A percentile compares a stretch with the other conserved stretches of the same genome.
These are phyloP conservation scores for Mycosarcoma maydis DNA, from an alignment of 1,284 basidiomycete species.

Conservation along the genomic window DNA sequence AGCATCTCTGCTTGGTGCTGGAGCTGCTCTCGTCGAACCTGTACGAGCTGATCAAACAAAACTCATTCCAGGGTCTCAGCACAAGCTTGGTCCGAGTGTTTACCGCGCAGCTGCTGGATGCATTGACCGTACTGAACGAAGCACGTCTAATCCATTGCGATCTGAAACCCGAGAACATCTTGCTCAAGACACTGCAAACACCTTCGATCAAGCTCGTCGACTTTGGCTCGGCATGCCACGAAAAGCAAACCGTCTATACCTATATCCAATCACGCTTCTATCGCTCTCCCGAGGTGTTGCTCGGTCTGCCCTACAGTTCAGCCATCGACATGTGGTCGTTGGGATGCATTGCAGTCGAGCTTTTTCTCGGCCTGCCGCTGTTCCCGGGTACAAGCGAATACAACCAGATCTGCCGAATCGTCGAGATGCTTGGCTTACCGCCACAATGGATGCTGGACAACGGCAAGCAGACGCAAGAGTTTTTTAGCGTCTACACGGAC, in stretches of 20 bases:
- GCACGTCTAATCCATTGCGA: slow-evolving; percentile 97
- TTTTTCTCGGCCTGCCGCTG: slow-evolving; percentile 92
- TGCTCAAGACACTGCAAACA: slow-evolving; percentile 76
- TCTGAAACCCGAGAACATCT: slow-evolving; percentile 76
- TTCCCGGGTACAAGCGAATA: slow-evolving; percentile 99
- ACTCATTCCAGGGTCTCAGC: slow-evolving; percentile 96
- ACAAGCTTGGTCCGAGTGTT: slow-evolving; percentile 98
- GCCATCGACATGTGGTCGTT: slow-evolving; percentile 96
- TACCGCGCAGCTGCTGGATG: slow-evolving; percentile 91
- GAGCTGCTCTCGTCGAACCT: slow-evolving; percentile 96
- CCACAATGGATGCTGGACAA: slow-evolving; percentile 92
- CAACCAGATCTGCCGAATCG: slow-evolving; percentile 94
- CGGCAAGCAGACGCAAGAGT: slow-evolving; percentile 93
- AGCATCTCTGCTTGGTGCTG: slow-evolving; percentile 95
- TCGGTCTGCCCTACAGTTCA: slow-evolving; percentile 92
- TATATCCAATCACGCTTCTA: slow-evolving; percentile 99
- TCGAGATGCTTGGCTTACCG: slow-evolving; percentile 96
- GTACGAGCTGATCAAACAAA: slow-evolving; percentile 99
- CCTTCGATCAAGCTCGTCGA: slow-evolving; percentile 99
- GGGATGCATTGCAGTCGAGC: slow-evolving; percentile 95
- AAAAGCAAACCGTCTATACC: slow-evolving; percentile 97
- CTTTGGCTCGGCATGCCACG: slow-evolving; percentile 98
- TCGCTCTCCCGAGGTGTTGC: slow-evolving; percentile 93
- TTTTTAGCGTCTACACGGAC: slow-evolving; percentile 85
- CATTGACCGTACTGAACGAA: slow-evolving; percentile 90